phyloP scores from a whole-genome alignment of 1,284 basidiomycete species.

The Apiotrichum sp. region DNA sequence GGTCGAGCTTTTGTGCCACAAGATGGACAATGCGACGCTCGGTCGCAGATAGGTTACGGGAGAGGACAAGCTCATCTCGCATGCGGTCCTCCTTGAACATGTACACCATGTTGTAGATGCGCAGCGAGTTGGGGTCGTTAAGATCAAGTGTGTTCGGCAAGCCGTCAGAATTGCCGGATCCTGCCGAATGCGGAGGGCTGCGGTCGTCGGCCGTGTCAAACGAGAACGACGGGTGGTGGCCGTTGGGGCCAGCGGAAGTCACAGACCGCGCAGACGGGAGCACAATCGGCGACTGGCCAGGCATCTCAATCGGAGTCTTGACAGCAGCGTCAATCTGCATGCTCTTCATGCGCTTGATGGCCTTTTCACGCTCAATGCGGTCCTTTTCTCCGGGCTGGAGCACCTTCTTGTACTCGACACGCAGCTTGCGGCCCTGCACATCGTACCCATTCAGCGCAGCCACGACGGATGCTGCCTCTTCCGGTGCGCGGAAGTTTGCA shows the following conservation, averaged over 20 bases:
- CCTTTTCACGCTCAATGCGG: slow-evolving; percentile 97
- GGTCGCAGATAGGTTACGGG: slow-evolving; percentile 71
- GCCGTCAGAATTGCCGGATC: slow-evolving; percentile 39
- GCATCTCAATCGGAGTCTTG: slow-evolving; percentile 8
- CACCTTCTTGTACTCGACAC: slow-evolving; percentile 99
- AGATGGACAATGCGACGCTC: slow-evolving; percentile 91
- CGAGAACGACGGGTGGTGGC: slow-evolving; percentile 50
- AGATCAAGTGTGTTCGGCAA: slow-evolving; percentile 73
- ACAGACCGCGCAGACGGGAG: slow-evolving; percentile 1
- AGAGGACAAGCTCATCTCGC: slow-evolving; percentile 95
- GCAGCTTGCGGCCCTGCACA: slow-evolving; percentile 94
- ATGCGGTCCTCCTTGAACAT: slow-evolving; percentile 98
- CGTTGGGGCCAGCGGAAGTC: slow-evolving; percentile 28
- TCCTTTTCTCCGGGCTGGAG: slow-evolving; percentile 98
- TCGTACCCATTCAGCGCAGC: slow-evolving; percentile 76
- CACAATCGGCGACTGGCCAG: slow-evolving; percentile 1
- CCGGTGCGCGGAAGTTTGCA: slow-evolving; percentile 89
- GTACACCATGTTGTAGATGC: slow-evolving; percentile 93
- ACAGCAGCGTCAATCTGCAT: slow-evolving; percentile 74
- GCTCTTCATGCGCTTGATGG: slow-evolving; percentile 92
- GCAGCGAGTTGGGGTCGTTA: slow-evolving; percentile 89
- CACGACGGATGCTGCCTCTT: slow-evolving; percentile 91
- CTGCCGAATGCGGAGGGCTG: slow-evolving; percentile 58
- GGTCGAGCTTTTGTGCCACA: slow-evolving; percentile 89
- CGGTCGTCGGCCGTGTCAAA: slow-evolving; percentile 17